phyloP scores from a whole-genome alignment of 2,329 filamentous ascomycete genomes.

The Epicoccum nigrum region DNA sequence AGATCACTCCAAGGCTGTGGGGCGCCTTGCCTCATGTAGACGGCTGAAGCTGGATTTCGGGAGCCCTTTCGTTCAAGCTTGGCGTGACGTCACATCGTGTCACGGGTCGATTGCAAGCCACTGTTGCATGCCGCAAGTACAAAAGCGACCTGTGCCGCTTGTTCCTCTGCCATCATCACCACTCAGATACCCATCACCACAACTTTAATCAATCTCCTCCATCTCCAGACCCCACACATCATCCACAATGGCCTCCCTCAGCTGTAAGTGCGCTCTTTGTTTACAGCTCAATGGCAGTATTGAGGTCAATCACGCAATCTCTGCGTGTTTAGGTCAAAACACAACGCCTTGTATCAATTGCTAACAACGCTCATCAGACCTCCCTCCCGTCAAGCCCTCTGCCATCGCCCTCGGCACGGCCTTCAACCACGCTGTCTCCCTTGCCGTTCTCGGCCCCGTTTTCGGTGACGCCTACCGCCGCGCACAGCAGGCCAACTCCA shows the following conservation, averaged over 20 bases:
- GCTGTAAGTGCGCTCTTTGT: constrained; percentile 56
- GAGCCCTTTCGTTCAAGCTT: constrained; percentile 21
- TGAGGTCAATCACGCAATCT: constrained; percentile 20
- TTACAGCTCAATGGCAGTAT: not conserved
- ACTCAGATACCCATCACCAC: constrained; percentile 19
- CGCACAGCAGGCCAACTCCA: constrained; percentile 87
- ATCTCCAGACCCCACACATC: constrained; percentile 26
- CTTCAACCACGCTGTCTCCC: constrained; percentile 92
- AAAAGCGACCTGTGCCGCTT: constrained; percentile 42
- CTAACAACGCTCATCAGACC: constrained; percentile 55
- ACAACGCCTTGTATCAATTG: constrained; percentile 12
- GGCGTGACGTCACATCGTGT: constrained; percentile 40
- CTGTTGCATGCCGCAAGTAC: constrained; percentile 31
- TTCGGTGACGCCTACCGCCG: constrained; percentile 95
- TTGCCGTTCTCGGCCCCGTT: constrained; percentile 83
- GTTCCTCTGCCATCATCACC: constrained; percentile 24
- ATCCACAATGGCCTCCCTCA: constrained; percentile 63
- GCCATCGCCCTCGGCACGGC: constrained; percentile 94
- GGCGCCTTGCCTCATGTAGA: constrained; percentile 23
- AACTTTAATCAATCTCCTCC: constrained; percentile 17
- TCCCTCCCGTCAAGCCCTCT: constrained; percentile 91
- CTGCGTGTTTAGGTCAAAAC: constrained; percentile 7
- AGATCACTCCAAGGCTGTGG: constrained; percentile 23
- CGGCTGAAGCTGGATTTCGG: constrained; percentile 28
- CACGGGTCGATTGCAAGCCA: constrained; percentile 33